Conservation (phyloP, 176 grass and related monocot genomes). For the Carex scoparia region DNA sequence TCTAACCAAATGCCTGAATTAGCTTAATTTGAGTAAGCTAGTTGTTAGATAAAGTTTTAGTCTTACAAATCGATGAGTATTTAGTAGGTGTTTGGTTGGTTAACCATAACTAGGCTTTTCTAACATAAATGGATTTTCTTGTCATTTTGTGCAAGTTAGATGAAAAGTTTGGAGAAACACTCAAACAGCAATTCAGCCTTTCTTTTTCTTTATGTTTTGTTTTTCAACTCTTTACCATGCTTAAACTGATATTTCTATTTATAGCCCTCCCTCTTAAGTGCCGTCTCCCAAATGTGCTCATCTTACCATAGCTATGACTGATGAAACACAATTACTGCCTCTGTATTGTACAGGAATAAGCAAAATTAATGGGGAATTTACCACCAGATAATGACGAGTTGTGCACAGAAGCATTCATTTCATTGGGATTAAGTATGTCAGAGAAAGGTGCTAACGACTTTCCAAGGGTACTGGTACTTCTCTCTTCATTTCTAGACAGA, state of each 20-base stretch:
- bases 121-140: neutral
- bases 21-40: neutral
- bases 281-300: neutral
- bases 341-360: conserved; percentile 36
- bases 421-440: conserved; percentile 56
- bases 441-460: conserved; percentile 38
- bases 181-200: neutral
- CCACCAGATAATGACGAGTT: conserved; percentile 26
- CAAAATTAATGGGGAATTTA: conserved; percentile 38
- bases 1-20: neutral
- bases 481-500: conserved; percentile 53
- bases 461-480: conserved; percentile 68
- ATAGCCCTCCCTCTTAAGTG: neutral
- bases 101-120: neutral
- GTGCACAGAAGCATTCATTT: conserved; percentile 47
- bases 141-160: neutral
- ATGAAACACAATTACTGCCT: neutral
- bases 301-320: neutral
- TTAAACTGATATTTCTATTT: neutral
- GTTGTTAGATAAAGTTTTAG: neutral
- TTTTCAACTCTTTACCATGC: neutral
- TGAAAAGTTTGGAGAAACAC: neutral
- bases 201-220: neutral
- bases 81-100: conserved; percentile 22
- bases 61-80: neutral